A percentile compares a stretch with the other conserved stretches of the same genome.
Conservation (phyloP, 768 basidiomycete species). For the Kondoa malvinella region DNA sequence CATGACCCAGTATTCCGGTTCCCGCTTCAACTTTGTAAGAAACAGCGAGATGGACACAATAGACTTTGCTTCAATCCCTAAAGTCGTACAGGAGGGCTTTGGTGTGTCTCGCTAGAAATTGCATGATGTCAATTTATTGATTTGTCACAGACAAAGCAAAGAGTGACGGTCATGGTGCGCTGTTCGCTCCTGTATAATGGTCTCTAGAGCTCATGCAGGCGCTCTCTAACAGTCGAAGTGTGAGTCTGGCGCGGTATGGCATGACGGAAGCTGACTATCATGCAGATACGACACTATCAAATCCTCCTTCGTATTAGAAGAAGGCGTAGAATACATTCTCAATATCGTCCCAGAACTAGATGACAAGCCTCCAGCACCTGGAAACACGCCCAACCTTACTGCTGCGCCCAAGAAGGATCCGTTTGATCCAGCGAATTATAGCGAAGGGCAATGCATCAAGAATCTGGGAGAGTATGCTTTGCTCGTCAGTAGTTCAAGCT, state of each 20-base stretch:
- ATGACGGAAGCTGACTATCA: too few species aligned
- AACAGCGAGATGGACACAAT: neutral
- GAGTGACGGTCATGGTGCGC: too few species aligned
- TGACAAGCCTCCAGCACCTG: neutral
- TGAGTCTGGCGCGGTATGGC: too few species aligned
- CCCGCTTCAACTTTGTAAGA: too few species aligned
- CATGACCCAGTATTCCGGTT: too few species aligned
- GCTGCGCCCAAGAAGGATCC: neutral
- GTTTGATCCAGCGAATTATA: neutral
- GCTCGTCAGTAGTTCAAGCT: neutral
- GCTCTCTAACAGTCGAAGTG: too few species aligned
- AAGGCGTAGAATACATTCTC: neutral
- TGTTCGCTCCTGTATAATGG: too few species aligned
- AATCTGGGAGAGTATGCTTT: neutral
- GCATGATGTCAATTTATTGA: neutral
- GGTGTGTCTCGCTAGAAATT: neutral
- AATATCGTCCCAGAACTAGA: slow-evolving; percentile 1
- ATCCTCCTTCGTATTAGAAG: too few species aligned
- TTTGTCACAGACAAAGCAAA: neutral
- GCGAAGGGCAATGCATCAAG: neutral
- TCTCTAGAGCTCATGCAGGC: too few species aligned
- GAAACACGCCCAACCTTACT: neutral
- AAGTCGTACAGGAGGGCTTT: neutral
- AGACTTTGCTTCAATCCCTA: neutral
- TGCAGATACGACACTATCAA: too few species aligned